Conservation (phyloP, 2,329 filamentous ascomycete genomes). For the Aphanoascus verrucosus region DNA sequence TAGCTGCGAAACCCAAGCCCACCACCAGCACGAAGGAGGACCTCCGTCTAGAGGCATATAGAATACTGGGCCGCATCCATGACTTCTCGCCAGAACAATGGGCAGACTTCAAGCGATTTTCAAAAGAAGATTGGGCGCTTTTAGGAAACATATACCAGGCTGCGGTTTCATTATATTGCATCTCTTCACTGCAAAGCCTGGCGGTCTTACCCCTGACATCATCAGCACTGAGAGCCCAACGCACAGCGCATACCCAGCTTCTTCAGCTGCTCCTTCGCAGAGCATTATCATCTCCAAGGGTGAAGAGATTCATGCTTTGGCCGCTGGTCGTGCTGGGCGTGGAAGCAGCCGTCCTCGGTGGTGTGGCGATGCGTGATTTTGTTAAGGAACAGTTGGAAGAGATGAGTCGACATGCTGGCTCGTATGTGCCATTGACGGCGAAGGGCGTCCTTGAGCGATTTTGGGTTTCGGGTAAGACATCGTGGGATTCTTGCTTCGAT, state of each 20-base stretch:
- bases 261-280: conserved; percentile 18
- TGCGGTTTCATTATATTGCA: conserved; percentile 29
- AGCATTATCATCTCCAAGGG: conserved; percentile 14
- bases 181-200: conserved; percentile 29
- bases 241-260: conserved; percentile 12
- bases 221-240: conserved; percentile 10
- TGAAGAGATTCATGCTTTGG: conserved; percentile 27
- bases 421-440: conserved; percentile 25
- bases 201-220: conserved; percentile 20
- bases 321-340: conserved; percentile 31
- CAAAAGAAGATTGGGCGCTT: conserved; percentile 22
- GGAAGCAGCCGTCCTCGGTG: conserved; percentile 23
- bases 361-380: conserved; percentile 20
- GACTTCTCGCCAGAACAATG: conserved; percentile 25
- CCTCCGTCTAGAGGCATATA: conserved; percentile 15
- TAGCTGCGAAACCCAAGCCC: conserved; percentile 8
- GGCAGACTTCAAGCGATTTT: conserved; percentile 21
- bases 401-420: conserved; percentile 23
- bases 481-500: conserved; percentile 35
- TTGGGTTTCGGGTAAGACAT: conserved; percentile 25
- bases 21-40: not conserved
- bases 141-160: conserved; percentile 25
- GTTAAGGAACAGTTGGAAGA: conserved; percentile 21
- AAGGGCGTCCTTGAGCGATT: conserved; percentile 26
- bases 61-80: conserved; percentile 22